Percentiles rank a stretch among this genome's conserved stretches.
These are phyloP conservation scores for Xylaria venustula DNA, from an alignment of 495 filamentous ascomycete species.

Conservation along the genomic window DNA sequence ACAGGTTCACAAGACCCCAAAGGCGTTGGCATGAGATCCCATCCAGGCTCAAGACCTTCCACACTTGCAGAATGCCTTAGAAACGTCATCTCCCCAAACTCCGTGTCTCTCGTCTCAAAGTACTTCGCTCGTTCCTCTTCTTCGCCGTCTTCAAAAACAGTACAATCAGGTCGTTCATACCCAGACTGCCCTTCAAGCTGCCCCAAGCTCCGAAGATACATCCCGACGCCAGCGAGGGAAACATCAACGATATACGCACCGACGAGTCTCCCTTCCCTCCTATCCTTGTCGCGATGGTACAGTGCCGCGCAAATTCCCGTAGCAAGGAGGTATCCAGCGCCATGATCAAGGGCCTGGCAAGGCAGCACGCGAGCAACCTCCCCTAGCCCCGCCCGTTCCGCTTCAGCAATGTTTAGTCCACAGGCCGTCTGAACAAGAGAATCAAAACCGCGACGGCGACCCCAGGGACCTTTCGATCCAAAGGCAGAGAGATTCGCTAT, in stretches of 20 bases:
- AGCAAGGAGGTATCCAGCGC: slow-evolving; percentile 50
- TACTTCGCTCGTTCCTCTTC: slow-evolving; percentile 30
- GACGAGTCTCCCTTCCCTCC: slow-evolving; percentile 19
- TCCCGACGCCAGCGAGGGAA: slow-evolving; percentile 55
- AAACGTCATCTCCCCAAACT: slow-evolving; percentile 33
- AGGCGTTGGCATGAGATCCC: slow-evolving; percentile 31
- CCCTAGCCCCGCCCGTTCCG: slow-evolving; percentile 53
- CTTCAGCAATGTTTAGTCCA: slow-evolving; percentile 46
- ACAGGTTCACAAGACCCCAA: slow-evolving; percentile 35
- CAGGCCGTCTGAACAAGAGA: slow-evolving; percentile 54
- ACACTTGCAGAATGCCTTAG: slow-evolving; percentile 34
- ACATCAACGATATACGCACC: slow-evolving; percentile 53
- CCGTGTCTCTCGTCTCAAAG: slow-evolving; percentile 28
- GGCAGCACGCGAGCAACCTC: slow-evolving; percentile 54
- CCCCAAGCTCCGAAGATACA: slow-evolving; percentile 53
- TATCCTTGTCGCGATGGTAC: slow-evolving; percentile 43
- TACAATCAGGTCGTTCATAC: slow-evolving; percentile 27
- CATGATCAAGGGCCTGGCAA: slow-evolving; percentile 25
- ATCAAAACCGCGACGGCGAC: slow-evolving; percentile 30
- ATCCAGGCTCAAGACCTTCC: slow-evolving; percentile 33
- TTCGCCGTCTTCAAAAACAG: slow-evolving; percentile 24
- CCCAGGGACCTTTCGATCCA: slow-evolving; percentile 32
- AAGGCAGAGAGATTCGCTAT: slow-evolving; percentile 56
- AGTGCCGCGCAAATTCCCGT: slow-evolving; percentile 52
- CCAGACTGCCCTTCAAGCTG: slow-evolving; percentile 44